Conservation (phyloP, 805 yeast genomes). For the Cyberlindnera xishuangbannaensis region DNA sequence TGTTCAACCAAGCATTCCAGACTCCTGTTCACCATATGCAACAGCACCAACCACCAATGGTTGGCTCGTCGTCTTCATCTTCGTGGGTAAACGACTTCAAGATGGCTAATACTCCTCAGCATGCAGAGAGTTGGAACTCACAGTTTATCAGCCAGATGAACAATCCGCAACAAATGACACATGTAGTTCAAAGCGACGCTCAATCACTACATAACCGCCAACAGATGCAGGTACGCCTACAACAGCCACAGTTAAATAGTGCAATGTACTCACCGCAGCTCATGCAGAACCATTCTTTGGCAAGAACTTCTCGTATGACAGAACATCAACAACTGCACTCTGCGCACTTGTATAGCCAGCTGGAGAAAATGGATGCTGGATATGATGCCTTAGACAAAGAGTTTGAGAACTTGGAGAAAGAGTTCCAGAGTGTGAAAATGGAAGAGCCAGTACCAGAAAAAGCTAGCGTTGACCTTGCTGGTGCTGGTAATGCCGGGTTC, state of each 20-base stretch:
- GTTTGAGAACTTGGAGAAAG: constrained; percentile 13
- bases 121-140: constrained; percentile 1
- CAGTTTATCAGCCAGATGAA: not conserved
- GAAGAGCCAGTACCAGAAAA: constrained; percentile 7
- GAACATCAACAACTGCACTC: constrained; percentile 23
- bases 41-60: constrained; percentile 5
- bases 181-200: no score
- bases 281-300: no score
- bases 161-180: not conserved
- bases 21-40: constrained; percentile 2
- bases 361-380: constrained; percentile 13
- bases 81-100: constrained; percentile 26
- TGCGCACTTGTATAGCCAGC: constrained; percentile 10
- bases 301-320: constrained; percentile 9
- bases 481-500: constrained; percentile 15
- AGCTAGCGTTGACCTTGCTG: constrained; percentile 1
- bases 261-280: no score
- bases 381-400: constrained; percentile 14
- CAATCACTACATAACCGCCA: no score
- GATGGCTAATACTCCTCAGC: constrained; percentile 10
- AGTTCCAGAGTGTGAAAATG: constrained; percentile 11
- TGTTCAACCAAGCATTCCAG: constrained; percentile 9
- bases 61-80: constrained; percentile 5
- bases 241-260: no score
- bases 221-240: no score